phyloP scores from a whole-genome alignment of 148 eudicot species.

The Cornus kousa region DNA sequence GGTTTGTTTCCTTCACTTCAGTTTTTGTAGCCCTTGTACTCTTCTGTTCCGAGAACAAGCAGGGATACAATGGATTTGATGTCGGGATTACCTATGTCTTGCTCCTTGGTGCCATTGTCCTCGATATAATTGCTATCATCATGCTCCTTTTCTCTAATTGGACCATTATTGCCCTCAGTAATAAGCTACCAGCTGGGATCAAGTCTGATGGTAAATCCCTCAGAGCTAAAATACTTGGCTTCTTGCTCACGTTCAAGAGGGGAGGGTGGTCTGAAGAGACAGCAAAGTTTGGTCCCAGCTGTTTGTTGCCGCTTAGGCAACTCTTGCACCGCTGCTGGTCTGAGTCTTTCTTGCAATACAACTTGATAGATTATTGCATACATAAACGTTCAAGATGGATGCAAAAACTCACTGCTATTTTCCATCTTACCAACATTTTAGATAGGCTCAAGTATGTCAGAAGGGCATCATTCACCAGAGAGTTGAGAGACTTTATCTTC shows the following conservation, averaged over 20 bases:
- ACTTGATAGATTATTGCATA: slow-evolving; percentile 26
- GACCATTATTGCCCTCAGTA: slow-evolving; percentile 16
- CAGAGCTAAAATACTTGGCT: no score
- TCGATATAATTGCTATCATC: slow-evolving; percentile 29
- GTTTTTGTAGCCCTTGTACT: no score
- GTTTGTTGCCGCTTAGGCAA: neutral
- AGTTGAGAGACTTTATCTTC: slow-evolving; percentile 28
- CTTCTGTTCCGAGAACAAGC: no score
- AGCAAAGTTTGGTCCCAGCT: neutral
- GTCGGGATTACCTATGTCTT: no score
- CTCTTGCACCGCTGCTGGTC: slow-evolving; percentile 16
- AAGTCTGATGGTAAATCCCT: no score
- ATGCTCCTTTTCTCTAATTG: slow-evolving; percentile 35
- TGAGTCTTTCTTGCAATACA: slow-evolving; percentile 18
- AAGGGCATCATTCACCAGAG: slow-evolving; percentile 6
- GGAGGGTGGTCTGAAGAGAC: neutral
- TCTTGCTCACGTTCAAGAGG: neutral
- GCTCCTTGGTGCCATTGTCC: slow-evolving; percentile 27
- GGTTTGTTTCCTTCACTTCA: slow-evolving; percentile 18
- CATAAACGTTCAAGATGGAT: slow-evolving; percentile 7
- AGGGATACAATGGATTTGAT: no score
- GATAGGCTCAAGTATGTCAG: slow-evolving; percentile 22
- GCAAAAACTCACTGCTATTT: no score
- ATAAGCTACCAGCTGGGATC: no score
- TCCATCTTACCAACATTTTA: no score